Conservation (phyloP, 2,329 filamentous ascomycete species). For the Aspergillus sp. region DNA sequence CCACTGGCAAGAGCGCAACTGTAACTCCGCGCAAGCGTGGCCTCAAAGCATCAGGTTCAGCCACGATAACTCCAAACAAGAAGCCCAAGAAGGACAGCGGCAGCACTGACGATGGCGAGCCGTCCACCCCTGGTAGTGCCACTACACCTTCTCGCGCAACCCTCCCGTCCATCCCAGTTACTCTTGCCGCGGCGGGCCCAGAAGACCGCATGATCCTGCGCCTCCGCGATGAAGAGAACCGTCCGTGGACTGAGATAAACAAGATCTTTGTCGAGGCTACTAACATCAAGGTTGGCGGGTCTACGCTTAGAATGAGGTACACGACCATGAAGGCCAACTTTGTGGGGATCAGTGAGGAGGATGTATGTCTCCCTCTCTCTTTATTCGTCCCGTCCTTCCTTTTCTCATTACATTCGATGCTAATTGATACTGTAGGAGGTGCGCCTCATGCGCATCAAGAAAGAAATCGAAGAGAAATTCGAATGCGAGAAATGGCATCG, state of each 20-base stretch:
- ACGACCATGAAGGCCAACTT: conserved; percentile 41
- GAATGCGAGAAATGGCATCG: conserved; percentile 41
- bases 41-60: conserved; percentile 16
- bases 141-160: conserved; percentile 7
- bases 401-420: not conserved
- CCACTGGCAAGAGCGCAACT: not conserved
- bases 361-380: conserved; percentile 27
- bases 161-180: conserved; percentile 23
- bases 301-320: conserved; percentile 42
- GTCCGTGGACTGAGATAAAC: conserved; percentile 28
- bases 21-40: conserved; percentile 23
- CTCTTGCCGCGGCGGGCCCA: conserved; percentile 17
- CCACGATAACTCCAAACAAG: conserved; percentile 13
- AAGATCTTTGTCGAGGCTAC: conserved; percentile 25
- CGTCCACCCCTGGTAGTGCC: not conserved
- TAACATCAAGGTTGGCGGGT: conserved; percentile 31
- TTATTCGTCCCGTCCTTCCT: not conserved
- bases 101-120: not conserved
- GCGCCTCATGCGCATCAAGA: conserved; percentile 36
- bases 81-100: conserved; percentile 10
- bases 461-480: conserved; percentile 40
- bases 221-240: conserved; percentile 27
- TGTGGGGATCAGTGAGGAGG: conserved; percentile 33
- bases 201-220: conserved; percentile 29
- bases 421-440: conserved; percentile 21